Conservation (phyloP, 371 early-diverging fungal species). For the Conidiobolus coronatus region DNA sequence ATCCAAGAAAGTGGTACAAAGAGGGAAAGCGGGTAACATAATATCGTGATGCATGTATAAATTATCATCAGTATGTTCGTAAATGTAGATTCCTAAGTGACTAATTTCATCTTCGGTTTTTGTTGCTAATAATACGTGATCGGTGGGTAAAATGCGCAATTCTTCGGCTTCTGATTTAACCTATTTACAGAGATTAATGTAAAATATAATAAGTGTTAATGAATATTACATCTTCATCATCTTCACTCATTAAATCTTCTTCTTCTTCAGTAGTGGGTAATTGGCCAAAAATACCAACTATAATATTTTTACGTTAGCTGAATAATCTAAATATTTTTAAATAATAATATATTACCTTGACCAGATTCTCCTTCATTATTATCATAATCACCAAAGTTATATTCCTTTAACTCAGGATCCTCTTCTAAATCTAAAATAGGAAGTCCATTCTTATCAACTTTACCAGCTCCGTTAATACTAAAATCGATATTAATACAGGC, state of each 20-base stretch:
- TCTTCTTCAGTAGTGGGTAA: background rate
- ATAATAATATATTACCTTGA: slow-evolving; percentile 8
- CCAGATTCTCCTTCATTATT: slow-evolving; percentile 18
- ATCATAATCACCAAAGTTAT: slow-evolving; percentile 54
- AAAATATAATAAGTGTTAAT: slow-evolving; percentile 9
- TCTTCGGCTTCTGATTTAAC: slow-evolving; percentile 64
- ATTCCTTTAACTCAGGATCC: slow-evolving; percentile 35
- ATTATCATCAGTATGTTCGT: slow-evolving; percentile 51
- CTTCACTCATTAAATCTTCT: slow-evolving; percentile 3
- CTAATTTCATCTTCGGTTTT: slow-evolving; percentile 90
- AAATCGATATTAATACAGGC: background rate
- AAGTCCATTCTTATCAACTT: background rate
- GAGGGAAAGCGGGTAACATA: slow-evolving; percentile 89
- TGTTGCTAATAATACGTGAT: slow-evolving; percentile 71
- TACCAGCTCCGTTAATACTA: background rate
- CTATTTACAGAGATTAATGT: slow-evolving; percentile 49
- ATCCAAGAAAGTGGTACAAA: slow-evolving; percentile 87
- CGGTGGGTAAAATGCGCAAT: slow-evolving; percentile 44
- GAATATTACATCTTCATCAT: slow-evolving; percentile 7
- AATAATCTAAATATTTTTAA: background rate
- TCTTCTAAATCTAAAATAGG: slow-evolving; percentile 12
- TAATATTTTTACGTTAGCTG: background rate
- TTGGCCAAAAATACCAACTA: background rate
- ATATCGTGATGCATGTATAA: slow-evolving; percentile 94
- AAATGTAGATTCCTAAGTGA: slow-evolving; percentile 78